Percentiles rank a stretch among this genome's conserved stretches.
Evolutionary conservation across 345 rosid genomes (phyloP).

Genomic region (Ceriops tagal): DNA sequence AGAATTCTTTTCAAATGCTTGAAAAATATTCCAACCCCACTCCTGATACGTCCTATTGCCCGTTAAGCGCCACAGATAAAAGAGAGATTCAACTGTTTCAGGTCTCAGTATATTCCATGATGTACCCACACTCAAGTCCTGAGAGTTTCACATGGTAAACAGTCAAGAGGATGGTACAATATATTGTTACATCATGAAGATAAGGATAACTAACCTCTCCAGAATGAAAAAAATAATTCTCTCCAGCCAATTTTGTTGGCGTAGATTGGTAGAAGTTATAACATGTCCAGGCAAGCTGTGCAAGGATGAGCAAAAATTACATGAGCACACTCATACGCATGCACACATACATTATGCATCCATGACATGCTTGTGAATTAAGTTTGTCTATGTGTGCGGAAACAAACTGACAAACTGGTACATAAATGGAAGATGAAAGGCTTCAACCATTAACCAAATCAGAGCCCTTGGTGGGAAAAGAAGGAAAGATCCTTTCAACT

Average conservation of each 20-base stretch:
- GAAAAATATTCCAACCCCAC: slow-evolving; percentile 98
- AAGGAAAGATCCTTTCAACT: too few species aligned
- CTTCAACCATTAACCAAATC: too few species aligned
- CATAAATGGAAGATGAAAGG: too few species aligned
- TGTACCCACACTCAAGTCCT: slow-evolving; percentile 98
- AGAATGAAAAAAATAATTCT: slow-evolving; percentile 77
- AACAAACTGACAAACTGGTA: too few species aligned
- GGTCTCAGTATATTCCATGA: slow-evolving; percentile 97
- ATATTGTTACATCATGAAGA: not conserved
- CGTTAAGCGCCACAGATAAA: slow-evolving; percentile 91
- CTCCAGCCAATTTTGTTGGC: slow-evolving; percentile 91
- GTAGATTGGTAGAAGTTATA: slow-evolving; percentile 94
- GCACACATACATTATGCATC: not conserved
- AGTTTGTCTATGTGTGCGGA: slow-evolving; percentile 56
- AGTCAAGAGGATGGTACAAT: not conserved
- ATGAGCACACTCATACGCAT: not conserved
- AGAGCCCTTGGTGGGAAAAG: too few species aligned
- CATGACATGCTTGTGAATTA: not conserved
- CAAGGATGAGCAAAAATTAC: not conserved
- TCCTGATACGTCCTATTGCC: slow-evolving; percentile 93
- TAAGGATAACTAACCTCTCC: slow-evolving; percentile 49
- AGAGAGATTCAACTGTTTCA: slow-evolving; percentile 92
- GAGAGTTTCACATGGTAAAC: slow-evolving; percentile 9
- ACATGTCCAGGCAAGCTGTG: slow-evolving; percentile 98
- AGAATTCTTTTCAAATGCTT: slow-evolving; percentile 91